phyloP scores from a whole-genome alignment of 495 filamentous ascomycete species.

The Aspergillus avenaceus region DNA sequence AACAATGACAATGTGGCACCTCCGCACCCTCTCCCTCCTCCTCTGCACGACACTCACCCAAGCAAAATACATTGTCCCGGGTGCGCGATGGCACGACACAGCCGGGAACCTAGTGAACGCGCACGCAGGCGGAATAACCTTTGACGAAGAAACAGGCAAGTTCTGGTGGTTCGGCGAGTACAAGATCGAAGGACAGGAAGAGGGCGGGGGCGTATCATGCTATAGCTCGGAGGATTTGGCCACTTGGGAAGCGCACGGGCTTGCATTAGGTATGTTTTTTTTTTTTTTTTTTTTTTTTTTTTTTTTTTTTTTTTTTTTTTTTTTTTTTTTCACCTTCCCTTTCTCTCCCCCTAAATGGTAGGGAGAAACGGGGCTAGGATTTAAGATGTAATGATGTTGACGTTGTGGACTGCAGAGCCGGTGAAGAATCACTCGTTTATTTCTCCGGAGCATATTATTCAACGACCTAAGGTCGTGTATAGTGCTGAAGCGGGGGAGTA shows the following conservation, averaged over 20 bases:
- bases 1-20: neutral
- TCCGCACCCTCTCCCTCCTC: neutral
- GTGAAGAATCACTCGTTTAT: conserved; percentile 21
- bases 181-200: conserved; percentile 21
- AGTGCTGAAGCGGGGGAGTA: conserved; percentile 19
- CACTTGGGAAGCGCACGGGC: conserved; percentile 17
- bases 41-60: conserved; percentile 2
- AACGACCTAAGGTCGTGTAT: conserved; percentile 25
- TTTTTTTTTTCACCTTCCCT: too few relatives aligned
- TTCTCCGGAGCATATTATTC: conserved; percentile 18
- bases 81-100: conserved; percentile 23
- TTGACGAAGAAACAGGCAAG: conserved; percentile 17
- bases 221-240: conserved; percentile 24
- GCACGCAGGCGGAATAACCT: conserved; percentile 17
- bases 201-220: conserved; percentile 22
- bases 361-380: too few relatives aligned
- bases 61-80: conserved; percentile 23
- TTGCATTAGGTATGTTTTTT: conserved; percentile 17
- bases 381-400: neutral
- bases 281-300: neutral
- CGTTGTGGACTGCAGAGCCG: conserved; percentile 8
- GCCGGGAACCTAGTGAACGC: conserved; percentile 20
- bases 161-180: conserved; percentile 28
- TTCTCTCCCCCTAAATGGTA: too few relatives aligned
- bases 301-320: too few relatives aligned